A percentile compares a stretch with the other conserved stretches of the same genome.
phyloP scores from a whole-genome alignment of 2,329 filamentous ascomycete genomes.

The Zymoseptoria passerinii region DNA sequence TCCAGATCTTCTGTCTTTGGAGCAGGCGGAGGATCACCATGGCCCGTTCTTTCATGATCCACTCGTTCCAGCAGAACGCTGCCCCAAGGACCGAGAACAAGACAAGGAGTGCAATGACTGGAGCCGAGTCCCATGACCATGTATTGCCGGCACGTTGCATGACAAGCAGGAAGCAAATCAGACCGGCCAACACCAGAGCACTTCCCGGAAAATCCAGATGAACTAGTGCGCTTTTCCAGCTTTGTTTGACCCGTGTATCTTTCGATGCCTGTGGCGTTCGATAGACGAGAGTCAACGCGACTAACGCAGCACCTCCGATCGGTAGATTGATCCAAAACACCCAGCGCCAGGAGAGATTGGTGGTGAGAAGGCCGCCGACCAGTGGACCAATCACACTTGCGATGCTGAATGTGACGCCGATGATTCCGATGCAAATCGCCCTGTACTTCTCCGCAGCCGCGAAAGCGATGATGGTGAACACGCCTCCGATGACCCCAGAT shows the following conservation, averaged over 20 bases:
- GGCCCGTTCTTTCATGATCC: constrained; percentile 36
- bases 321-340: constrained; percentile 4
- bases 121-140: constrained; percentile 33
- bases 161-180: constrained; percentile 34
- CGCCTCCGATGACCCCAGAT: constrained; percentile 29
- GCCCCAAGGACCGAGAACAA: constrained; percentile 37
- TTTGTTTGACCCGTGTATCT: background rate
- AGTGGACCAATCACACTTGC: constrained; percentile 37
- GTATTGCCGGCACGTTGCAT: constrained; percentile 43
- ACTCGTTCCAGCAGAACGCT: constrained; percentile 35
- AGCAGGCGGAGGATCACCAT: constrained; percentile 39
- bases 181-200: constrained; percentile 22
- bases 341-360: constrained; percentile 23
- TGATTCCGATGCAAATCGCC: constrained; percentile 23
- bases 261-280: background rate
- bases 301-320: background rate
- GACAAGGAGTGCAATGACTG: constrained; percentile 40
- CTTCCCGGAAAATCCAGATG: constrained; percentile 36
- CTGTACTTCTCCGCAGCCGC: constrained; percentile 21
- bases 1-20: constrained; percentile 27
- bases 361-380: constrained; percentile 38
- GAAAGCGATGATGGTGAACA: background rate
- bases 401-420: constrained; percentile 31
- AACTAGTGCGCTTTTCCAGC: constrained; percentile 19
- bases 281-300: background rate